Conservation (phyloP, 2,329 filamentous ascomycete genomes). For the Talaromyces funiculosus region DNA sequence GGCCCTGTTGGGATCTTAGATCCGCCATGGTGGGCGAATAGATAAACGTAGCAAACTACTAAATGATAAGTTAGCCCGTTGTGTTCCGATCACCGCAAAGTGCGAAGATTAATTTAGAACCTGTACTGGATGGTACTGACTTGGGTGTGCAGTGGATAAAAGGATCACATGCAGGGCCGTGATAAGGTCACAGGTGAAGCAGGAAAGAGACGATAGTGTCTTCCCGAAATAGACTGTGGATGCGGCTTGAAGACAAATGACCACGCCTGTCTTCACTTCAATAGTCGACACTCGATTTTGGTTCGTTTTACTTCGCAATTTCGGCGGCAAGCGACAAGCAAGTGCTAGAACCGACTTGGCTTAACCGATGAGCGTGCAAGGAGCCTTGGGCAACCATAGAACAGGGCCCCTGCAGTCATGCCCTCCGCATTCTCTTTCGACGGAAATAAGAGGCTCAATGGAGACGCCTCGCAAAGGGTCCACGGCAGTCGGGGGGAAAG, state of each 20-base stretch:
- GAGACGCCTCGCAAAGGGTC: constrained; percentile 10
- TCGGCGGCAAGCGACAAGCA: background rate
- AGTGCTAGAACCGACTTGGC: background rate
- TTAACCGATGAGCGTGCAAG: constrained; percentile 25
- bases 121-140: background rate
- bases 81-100: constrained; percentile 13
- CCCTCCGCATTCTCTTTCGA: constrained; percentile 33
- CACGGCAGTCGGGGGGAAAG: constrained; percentile 9
- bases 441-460: constrained; percentile 14
- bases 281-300: background rate
- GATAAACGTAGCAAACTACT: background rate
- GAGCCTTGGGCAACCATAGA: constrained; percentile 37
- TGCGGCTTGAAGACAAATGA: background rate
- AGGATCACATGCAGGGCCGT: constrained; percentile 11
- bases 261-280: background rate
- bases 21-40: constrained; percentile 50
- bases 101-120: background rate
- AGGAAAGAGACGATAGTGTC: background rate
- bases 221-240: background rate
- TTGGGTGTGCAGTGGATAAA: background rate
- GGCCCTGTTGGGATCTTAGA: constrained; percentile 57
- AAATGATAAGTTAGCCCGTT: background rate
- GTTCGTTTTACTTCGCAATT: background rate
- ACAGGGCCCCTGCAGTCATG: constrained; percentile 35
- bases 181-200: constrained; percentile 5